A percentile compares a stretch with the other conserved stretches of the same genome.
phyloP scores from a whole-genome alignment of 768 basidiomycete species.

The Trametopsis cervina region DNA sequence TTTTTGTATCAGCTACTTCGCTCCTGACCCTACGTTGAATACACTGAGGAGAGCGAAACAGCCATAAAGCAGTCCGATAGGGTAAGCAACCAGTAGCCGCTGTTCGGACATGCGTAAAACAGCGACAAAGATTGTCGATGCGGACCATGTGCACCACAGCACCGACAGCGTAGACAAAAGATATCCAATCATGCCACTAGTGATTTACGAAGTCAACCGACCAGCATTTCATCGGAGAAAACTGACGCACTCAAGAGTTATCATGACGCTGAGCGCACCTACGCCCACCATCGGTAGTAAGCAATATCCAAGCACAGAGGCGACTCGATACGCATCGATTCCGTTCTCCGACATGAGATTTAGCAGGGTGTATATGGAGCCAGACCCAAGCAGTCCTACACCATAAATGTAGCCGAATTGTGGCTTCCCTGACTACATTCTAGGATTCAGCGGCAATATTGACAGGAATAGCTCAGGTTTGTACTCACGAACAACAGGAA shows the following conservation, averaged over 20 bases:
- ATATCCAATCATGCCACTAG: conserved; percentile 80
- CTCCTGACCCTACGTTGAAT: conserved; percentile 53
- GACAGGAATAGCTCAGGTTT: too few relatives aligned
- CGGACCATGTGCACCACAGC: conserved; percentile 95
- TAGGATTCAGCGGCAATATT: too few relatives aligned
- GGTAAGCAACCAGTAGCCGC: conserved; percentile 92
- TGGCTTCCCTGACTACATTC: conserved; percentile 84
- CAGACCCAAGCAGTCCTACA: conserved; percentile 89
- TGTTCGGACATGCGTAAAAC: conserved; percentile 96
- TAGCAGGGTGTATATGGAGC: conserved; percentile 87
- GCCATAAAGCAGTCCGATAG: conserved; percentile 88
- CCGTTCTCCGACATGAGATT: conserved; percentile 95
- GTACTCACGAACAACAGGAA: conserved; percentile 82
- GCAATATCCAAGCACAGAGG: conserved; percentile 95
- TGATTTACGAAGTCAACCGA: too few relatives aligned
- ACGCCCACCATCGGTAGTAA: conserved; percentile 95
- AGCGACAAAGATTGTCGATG: conserved; percentile 92
- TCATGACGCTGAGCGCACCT: conserved; percentile 78
- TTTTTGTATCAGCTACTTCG: conserved; percentile 22
- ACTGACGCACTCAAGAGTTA: conserved; percentile 78
- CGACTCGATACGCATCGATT: conserved; percentile 93
- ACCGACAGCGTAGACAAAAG: conserved; percentile 76
- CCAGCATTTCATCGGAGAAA: too few relatives aligned
- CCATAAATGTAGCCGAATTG: conserved; percentile 99
- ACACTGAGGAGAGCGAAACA: conserved; percentile 92